Conservation (phyloP, 305 asterid species). For the Vinca major region DNA sequence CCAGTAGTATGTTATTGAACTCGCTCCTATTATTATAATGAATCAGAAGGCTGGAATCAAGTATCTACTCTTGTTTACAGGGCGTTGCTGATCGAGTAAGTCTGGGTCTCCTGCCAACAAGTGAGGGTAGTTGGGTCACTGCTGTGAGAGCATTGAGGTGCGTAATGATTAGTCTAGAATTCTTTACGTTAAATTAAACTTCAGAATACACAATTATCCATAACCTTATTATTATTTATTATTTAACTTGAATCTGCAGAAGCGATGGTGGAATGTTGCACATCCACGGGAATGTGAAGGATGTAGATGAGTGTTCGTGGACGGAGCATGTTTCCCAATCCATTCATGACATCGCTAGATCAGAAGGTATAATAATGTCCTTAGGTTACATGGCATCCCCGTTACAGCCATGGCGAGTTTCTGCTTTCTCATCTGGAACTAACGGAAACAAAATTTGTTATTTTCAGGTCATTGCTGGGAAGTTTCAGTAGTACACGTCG, state of each 20-base stretch:
- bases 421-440: neutral
- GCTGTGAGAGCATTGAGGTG: slow-evolving; percentile 85
- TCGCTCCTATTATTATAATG: neutral
- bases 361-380: slow-evolving; percentile 45
- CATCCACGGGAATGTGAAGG: slow-evolving; percentile 83
- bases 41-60: neutral
- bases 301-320: slow-evolving; percentile 67
- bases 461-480: slow-evolving; percentile 68
- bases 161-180: slow-evolving; percentile 7
- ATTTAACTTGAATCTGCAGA: slow-evolving; percentile 35
- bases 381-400: neutral
- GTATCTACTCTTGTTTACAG: slow-evolving; percentile 26
- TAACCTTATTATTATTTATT: neutral
- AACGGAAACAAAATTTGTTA: slow-evolving; percentile 8
- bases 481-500: slow-evolving; percentile 56
- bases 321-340: slow-evolving; percentile 37
- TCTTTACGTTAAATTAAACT: too few species aligned
- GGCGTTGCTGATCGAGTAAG: slow-evolving; percentile 93
- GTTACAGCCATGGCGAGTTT: neutral
- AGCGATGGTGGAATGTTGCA: slow-evolving; percentile 72
- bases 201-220: neutral
- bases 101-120: slow-evolving; percentile 89
- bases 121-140: slow-evolving; percentile 84
- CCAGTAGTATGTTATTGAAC: slow-evolving; percentile 54
- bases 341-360: slow-evolving; percentile 47